Evolutionary conservation across 2,329 filamentous ascomycete genomes (phyloP).

Genomic region (Xenoacremonium recifei): DNA sequence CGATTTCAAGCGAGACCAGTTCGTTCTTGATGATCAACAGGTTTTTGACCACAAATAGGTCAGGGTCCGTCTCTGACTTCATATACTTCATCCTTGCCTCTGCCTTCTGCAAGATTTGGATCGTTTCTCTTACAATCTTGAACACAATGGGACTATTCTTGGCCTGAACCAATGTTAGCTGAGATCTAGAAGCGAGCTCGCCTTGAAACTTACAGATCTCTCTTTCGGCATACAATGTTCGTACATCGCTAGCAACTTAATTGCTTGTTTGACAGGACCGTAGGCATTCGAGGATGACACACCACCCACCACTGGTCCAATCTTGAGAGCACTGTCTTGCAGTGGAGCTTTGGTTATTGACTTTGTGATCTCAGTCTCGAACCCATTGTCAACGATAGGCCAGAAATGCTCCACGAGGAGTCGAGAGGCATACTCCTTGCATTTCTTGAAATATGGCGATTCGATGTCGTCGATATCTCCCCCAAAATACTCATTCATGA

Average conservation of each 20-base stretch:
- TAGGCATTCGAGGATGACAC: conserved; percentile 56
- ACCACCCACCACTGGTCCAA: conserved; percentile 47
- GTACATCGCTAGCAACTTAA: conserved; percentile 60
- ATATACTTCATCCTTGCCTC: conserved; percentile 67
- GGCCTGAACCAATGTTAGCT: conserved; percentile 22
- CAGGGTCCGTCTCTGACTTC: conserved; percentile 63
- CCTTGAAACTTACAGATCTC: conserved; percentile 49
- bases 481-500: conserved; percentile 57
- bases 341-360: conserved; percentile 50
- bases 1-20: conserved; percentile 93
- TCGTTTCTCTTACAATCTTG: conserved; percentile 85
- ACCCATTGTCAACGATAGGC: conserved; percentile 53
- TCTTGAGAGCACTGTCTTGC: conserved; percentile 47
- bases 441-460: conserved; percentile 50
- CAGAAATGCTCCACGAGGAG: conserved; percentile 57
- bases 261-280: conserved; percentile 55
- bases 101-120: conserved; percentile 75
- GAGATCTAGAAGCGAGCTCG: neutral
- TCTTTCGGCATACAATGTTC: conserved; percentile 65
- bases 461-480: conserved; percentile 59
- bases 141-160: conserved; percentile 57
- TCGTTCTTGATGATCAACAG: conserved; percentile 94
- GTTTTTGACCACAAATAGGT: conserved; percentile 93
- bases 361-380: conserved; percentile 55
- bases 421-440: conserved; percentile 54